Evolutionary conservation across 352 stramenopile genomes (phyloP).

Genomic region (Phytophthora uliginosa): DNA sequence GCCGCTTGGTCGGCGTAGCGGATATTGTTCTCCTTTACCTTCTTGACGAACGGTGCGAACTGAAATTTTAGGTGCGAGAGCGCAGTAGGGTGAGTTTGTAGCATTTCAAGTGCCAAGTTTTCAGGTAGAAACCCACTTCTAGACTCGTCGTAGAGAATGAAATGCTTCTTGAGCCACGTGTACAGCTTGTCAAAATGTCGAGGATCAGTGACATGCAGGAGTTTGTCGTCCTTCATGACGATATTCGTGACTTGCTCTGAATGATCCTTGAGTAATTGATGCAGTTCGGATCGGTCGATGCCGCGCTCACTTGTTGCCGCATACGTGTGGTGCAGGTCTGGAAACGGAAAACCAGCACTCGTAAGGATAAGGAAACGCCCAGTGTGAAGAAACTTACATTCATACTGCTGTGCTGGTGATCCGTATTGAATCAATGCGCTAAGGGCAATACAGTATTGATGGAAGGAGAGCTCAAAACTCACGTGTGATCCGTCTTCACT

Average conservation of each 20-base stretch:
- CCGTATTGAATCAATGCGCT: constrained; percentile 58
- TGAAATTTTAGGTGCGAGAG: constrained; percentile 61
- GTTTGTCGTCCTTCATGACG: constrained; percentile 31
- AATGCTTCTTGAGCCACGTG: constrained; percentile 81
- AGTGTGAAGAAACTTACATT: constrained; percentile 46
- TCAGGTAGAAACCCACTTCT: constrained; percentile 50
- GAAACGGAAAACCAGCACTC: not conserved
- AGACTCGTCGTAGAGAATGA: constrained; percentile 53
- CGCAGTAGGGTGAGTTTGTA: constrained; percentile 51
- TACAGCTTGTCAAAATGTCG: constrained; percentile 74
- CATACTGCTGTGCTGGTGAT: constrained; percentile 55
- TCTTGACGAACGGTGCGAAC: constrained; percentile 49
- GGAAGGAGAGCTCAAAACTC: constrained; percentile 48
- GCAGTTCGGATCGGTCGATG: constrained; percentile 64
- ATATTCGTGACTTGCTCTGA: constrained; percentile 28
- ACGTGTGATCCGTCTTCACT: constrained; percentile 2
- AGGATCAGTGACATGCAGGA: constrained; percentile 32
- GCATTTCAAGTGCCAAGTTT: constrained; percentile 50
- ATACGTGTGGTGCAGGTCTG: constrained; percentile 73
- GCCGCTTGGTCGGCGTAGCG: constrained; percentile 54
- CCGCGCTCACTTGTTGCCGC: constrained; percentile 59
- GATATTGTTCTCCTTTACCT: constrained; percentile 56
- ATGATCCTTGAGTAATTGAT: constrained; percentile 70
- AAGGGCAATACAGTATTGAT: constrained; percentile 62
- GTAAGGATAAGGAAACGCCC: not conserved